Evolutionary conservation across 768 basidiomycete genomes (phyloP), one percentile per base, ranked within the genome.

Genomic region (Polyporus arcularius): DNA sequence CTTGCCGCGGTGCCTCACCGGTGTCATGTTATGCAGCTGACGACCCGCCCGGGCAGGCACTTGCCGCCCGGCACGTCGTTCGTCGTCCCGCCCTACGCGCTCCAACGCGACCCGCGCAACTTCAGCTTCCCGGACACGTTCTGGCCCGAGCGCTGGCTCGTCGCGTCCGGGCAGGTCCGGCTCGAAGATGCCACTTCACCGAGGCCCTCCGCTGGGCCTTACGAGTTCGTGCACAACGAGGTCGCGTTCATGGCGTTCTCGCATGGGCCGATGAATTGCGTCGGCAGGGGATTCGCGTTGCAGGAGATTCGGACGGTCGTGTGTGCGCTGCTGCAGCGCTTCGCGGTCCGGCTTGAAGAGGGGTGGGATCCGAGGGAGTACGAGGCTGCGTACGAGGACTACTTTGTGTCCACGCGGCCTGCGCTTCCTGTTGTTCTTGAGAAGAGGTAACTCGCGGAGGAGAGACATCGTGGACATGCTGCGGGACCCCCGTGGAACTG

Each of bases 211-310:
- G 7, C 35, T 6, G 7, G 11, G 35, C 35, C 35, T 11, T 38
- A 6, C 3, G 35, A 35, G 31, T 5, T 1, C 26, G 39, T 66
- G 43, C 60, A 65, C 52, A 73, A 78, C 60, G n/a, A 60, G 15
- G 49, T 52, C 53, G 77, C 71, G 12, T 80, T 75, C 68, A 72
- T 77, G 39, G 77, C 80, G 2, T 80, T 80, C 64, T 80, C 79
- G 30, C 68, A 71, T 38, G 83, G 84, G 0, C 81, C 82, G 14
- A 75, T 78, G 15, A 81, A 81, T 61, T 85, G 85, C 63, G 77
- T 74, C 10, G 83, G 83, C 16, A 78, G 75, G 63, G 62, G 76
- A 68, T 69, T 80, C 15, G 80, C 80, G 47, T 63, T 74, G 59
- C 66, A 69, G 38, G 74, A 77, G 61, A 55, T 78, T 62, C 71